phyloP scores from a whole-genome alignment of 345 rosid genomes.

The Moricandia moricandioides region DNA sequence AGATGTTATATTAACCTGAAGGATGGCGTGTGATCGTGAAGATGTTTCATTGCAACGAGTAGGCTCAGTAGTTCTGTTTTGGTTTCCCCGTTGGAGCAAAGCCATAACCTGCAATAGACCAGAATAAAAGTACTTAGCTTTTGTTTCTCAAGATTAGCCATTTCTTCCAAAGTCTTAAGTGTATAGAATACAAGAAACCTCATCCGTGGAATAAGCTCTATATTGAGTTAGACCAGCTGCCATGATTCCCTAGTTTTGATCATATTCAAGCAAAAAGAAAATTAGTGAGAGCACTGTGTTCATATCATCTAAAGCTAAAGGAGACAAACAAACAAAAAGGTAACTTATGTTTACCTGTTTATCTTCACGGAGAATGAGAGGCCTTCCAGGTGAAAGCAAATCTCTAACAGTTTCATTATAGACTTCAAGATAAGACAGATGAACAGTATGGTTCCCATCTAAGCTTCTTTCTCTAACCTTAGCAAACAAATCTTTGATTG shows the following conservation, averaged over 20 bases:
- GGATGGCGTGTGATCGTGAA: constrained; percentile 94
- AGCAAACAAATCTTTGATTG: constrained; percentile 84
- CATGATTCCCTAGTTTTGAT: constrained; percentile 60
- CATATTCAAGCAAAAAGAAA: not conserved
- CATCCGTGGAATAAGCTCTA: constrained; percentile 93
- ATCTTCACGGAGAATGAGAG: constrained; percentile 90
- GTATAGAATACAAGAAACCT: constrained; percentile 44
- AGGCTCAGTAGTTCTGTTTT: constrained; percentile 92
- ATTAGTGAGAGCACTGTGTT: constrained; percentile 13
- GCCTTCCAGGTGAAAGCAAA: constrained; percentile 95
- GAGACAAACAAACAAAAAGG: not conserved
- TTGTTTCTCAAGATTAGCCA: too few relatives aligned
- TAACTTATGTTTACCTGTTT: constrained; percentile 59
- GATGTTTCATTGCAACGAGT: constrained; percentile 93
- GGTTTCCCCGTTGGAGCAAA: constrained; percentile 88
- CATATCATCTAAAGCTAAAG: not conserved
- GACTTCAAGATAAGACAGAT: constrained; percentile 91
- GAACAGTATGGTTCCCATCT: constrained; percentile 87
- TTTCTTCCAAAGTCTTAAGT: too few relatives aligned
- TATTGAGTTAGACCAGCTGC: constrained; percentile 96
- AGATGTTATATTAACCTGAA: constrained; percentile 53
- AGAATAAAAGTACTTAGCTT: not conserved
- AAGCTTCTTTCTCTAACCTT: constrained; percentile 82
- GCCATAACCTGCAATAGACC: constrained; percentile 71
- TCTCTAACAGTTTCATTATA: constrained; percentile 91